Evolutionary conservation across 768 basidiomycete genomes (phyloP).

Genomic region (Mycena venus): DNA sequence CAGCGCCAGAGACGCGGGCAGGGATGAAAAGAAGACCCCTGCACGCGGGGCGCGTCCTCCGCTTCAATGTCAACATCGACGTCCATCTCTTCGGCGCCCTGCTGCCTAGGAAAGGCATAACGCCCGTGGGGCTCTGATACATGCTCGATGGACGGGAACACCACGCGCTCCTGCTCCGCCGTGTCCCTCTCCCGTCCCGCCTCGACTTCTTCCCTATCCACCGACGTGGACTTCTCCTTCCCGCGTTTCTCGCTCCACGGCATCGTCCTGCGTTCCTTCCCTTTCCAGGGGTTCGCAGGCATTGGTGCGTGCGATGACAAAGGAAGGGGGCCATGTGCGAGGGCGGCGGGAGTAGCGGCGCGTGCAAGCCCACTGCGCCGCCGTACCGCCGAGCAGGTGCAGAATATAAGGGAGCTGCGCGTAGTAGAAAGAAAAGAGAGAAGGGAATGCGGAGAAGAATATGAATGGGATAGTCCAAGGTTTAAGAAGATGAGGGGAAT

Average conservation of each 20-base stretch:
- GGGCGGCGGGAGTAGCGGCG: background rate
- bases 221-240: background rate
- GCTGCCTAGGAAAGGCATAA: background rate
- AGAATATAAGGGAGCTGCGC: conserved; percentile 78
- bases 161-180: background rate
- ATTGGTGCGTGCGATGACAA: background rate
- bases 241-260: background rate
- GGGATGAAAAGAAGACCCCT: background rate
- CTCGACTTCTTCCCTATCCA: background rate
- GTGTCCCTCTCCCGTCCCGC: background rate
- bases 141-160: background rate
- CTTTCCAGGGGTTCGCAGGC: background rate
- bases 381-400: conserved; percentile 65
- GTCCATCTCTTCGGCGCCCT: background rate
- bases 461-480: background rate
- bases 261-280: background rate
- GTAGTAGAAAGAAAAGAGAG: conserved; percentile 30
- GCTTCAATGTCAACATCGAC: background rate
- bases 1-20: background rate
- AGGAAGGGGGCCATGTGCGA: background rate
- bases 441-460: background rate
- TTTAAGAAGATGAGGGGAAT: background rate
- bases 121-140: background rate
- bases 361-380: conserved; percentile 68
- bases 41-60: background rate